Evolutionary conservation across 1,284 basidiomycete genomes (phyloP).

Genomic region (Ustilago curta): DNA sequence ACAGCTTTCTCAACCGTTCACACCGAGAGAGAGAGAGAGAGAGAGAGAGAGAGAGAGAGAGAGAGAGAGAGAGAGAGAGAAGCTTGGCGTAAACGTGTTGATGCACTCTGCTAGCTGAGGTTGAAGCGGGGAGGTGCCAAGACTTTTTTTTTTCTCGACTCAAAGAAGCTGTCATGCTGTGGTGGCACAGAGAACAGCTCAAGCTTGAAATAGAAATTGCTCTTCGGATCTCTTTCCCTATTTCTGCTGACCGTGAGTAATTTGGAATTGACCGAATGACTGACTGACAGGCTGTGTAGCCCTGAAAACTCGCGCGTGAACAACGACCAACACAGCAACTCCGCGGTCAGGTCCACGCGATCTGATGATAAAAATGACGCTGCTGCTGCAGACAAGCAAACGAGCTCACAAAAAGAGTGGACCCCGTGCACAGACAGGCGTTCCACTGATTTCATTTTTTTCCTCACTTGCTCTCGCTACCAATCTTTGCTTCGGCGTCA

Average conservation of each 20-base stretch:
- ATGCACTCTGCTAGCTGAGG: slow-evolving; percentile 6
- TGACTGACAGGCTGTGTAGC: too few relatives aligned
- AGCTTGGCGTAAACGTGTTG: slow-evolving; percentile 25
- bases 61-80: neutral
- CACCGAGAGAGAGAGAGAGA: neutral
- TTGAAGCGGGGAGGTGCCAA: slow-evolving; percentile 13
- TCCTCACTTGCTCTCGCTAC: neutral
- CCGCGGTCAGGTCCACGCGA: too few relatives aligned
- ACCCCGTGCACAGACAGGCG: slow-evolving; percentile 25
- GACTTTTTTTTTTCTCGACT: slow-evolving; percentile 21
- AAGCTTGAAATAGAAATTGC: slow-evolving; percentile 11
- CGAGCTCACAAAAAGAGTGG: slow-evolving; percentile 7
- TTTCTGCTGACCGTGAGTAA: too few relatives aligned
- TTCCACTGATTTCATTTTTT: neutral
- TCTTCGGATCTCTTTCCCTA: too few relatives aligned
- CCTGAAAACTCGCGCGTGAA: too few relatives aligned
- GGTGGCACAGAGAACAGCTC: neutral
- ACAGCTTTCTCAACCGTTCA: neutral
- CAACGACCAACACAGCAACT: too few relatives aligned
- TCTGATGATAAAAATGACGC: slow-evolving; percentile 8
- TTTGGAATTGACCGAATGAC: too few relatives aligned
- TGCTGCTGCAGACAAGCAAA: slow-evolving; percentile 9
- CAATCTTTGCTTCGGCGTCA: neutral
- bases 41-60: neutral
- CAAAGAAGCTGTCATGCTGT: neutral